phyloP scores from a whole-genome alignment of 1,284 basidiomycete species.

The Pseudozyma thailandica region DNA sequence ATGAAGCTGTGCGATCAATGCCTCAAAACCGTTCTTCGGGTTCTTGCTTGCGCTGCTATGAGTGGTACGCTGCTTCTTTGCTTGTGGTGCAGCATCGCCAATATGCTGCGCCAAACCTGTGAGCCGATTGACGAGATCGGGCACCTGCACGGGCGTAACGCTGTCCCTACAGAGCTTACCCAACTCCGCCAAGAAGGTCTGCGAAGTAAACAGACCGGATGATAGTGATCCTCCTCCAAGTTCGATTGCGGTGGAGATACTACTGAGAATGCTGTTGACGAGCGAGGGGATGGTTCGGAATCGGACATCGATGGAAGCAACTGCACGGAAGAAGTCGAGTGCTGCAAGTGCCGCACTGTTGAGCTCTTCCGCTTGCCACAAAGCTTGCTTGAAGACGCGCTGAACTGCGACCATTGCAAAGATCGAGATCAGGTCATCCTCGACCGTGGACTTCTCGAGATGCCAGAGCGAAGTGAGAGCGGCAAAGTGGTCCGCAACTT shows the following conservation, averaged over 20 bases:
- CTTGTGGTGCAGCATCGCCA: slow-evolving; percentile 1
- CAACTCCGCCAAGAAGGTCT: slow-evolving; percentile 33
- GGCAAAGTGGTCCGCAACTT: slow-evolving; percentile 23
- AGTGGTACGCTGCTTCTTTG: slow-evolving; percentile 27
- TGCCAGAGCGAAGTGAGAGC: slow-evolving; percentile 38
- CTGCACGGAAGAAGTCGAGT: slow-evolving; percentile 32
- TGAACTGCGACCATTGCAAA: slow-evolving; percentile 25
- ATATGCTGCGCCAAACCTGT: slow-evolving; percentile 5
- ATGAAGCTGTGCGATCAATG: slow-evolving; percentile 18
- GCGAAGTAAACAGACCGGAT: slow-evolving; percentile 27
- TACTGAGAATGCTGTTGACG: slow-evolving; percentile 19
- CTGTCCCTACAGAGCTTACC: slow-evolving; percentile 35
- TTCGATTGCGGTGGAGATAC: slow-evolving; percentile 15
- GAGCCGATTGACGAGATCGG: slow-evolving; percentile 25
- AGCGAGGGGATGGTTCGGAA: slow-evolving; percentile 31
- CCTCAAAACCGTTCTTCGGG: not conserved
- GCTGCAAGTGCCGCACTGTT: slow-evolving; percentile 12
- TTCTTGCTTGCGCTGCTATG: slow-evolving; percentile 1
- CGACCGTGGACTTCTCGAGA: slow-evolving; percentile 38
- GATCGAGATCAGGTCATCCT: slow-evolving; percentile 24
- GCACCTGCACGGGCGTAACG: slow-evolving; percentile 38
- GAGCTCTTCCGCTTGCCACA: slow-evolving; percentile 23
- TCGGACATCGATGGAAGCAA: slow-evolving; percentile 21
- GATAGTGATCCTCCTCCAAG: not conserved
- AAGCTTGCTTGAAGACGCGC: slow-evolving; percentile 14